Evolutionary conservation across 768 basidiomycete genomes (phyloP), one percentile per base, ranked within the genome.

Genomic region (Tylopilus intermedius): DNA sequence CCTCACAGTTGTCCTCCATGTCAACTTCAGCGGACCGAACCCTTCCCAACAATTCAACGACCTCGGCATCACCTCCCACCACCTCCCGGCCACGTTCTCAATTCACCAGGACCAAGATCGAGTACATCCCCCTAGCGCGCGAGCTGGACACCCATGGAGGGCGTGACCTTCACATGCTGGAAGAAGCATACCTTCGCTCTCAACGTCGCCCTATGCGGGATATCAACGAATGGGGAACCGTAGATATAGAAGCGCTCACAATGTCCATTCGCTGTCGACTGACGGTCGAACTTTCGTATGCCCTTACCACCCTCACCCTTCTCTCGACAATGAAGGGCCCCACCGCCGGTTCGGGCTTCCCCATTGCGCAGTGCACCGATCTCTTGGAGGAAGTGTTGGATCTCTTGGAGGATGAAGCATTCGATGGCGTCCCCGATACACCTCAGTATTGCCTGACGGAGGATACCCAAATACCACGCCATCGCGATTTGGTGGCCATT

Each of bases 191-290:
- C 50, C 61, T 68, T 29, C 77, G 73, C 32, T 63, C 76, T 15
- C 74, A 79, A 43, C 73, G 78, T 48, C 79, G 87, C 41, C 76
- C 80, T 6, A 67, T 87, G 61, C 79, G 88, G 52, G 81, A 86
- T 47, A 78, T 90, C 57, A 83, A 85, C 64, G 91, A 94, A 49
- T 91, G 94, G 83, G 93, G 91, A 21, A 78, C 76, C 8, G 81
- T 95, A 46, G 94, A 98, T 61, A 84, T 97, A 53, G 94, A 96
- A 63, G 84, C 84, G n/a, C 76, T 99, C 46, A 85, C 84, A n/a
- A 85, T 99, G 86, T 89, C 90, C 29, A 72, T 99, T 38, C 87
- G 94, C 30, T 95, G 90, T 33, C 78, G 94, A 33, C 71, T 97
- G 39, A 78, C 84, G 8, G 77, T 82, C 43, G 95, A 99, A 68